Conservation (phyloP, 2,329 filamentous ascomycete genomes). For the Didymellaceae sp. region DNA sequence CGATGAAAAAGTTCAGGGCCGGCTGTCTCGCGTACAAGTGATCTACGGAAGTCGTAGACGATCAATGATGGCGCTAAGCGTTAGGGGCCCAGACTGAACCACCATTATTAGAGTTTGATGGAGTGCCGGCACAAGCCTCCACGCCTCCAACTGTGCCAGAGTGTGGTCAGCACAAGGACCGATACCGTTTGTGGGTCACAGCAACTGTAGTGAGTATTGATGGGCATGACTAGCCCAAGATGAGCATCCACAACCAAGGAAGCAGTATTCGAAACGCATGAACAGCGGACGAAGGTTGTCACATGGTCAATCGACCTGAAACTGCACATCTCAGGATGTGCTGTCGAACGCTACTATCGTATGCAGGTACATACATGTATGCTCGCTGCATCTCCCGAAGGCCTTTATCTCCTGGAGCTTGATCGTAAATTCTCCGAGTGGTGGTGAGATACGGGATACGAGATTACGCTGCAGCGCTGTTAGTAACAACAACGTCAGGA, state of each 20-base stretch:
- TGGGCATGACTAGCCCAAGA: constrained; percentile 3
- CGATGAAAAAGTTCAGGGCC: constrained; percentile 14
- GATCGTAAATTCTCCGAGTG: constrained; percentile 16
- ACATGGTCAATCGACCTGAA: constrained; percentile 8
- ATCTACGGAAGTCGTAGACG: constrained; percentile 26
- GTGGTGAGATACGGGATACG: constrained; percentile 1
- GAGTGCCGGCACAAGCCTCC: constrained; percentile 7
- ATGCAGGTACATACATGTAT: constrained; percentile 11
- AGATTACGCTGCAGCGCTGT: constrained; percentile 1
- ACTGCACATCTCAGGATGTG: constrained; percentile 1
- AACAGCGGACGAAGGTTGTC: neutral
- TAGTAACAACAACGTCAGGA: neutral
- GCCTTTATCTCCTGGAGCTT: constrained; percentile 10
- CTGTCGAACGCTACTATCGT: constrained; percentile 9
- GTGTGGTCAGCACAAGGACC: constrained; percentile 14
- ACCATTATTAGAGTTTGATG: constrained; percentile 27
- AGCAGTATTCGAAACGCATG: neutral
- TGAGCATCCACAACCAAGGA: neutral
- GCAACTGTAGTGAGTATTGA: constrained; percentile 11
- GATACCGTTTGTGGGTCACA: constrained; percentile 23
- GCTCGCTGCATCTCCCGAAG: neutral
- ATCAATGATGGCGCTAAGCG: constrained; percentile 24
- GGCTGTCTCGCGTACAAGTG: constrained; percentile 18
- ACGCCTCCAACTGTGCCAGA: constrained; percentile 15
- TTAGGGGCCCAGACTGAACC: constrained; percentile 20